Evolutionary conservation across 176 grass and related monocot genomes (phyloP).

Genomic region (Oropetium thomaeum): DNA sequence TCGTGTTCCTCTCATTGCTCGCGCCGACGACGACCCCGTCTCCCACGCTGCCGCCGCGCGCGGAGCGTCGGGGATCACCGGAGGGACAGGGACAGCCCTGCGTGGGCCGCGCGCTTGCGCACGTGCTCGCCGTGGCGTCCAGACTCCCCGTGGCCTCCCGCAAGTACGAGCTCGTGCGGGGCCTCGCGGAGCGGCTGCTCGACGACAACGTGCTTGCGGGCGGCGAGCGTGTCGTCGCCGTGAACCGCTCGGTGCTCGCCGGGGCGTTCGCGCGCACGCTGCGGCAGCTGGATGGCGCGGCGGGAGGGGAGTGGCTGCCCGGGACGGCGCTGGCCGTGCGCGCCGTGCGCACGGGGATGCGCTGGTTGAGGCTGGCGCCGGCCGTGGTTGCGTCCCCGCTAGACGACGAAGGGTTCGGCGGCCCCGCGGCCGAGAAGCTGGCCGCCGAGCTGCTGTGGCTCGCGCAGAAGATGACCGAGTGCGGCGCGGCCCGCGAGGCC

Average conservation of each 20-base stretch:
- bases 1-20: conserved; percentile 45
- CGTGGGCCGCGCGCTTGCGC: conserved; percentile 61
- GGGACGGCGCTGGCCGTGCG: conserved; percentile 37
- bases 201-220: conserved; percentile 49
- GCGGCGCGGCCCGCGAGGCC: conserved; percentile 46
- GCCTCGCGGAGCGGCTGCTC: conserved; percentile 74
- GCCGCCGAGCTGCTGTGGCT: conserved; percentile 81
- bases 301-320: conserved; percentile 19
- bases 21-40: neutral
- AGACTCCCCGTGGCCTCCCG: conserved; percentile 73
- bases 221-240: conserved; percentile 7
- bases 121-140: conserved; percentile 59
- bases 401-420: conserved; percentile 41
- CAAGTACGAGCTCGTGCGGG: conserved; percentile 71
- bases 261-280: conserved; percentile 57
- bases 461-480: conserved; percentile 71
- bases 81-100: conserved; percentile 14
- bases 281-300: conserved; percentile 48
- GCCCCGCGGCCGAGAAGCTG: conserved; percentile 56
- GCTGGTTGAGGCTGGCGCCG: conserved; percentile 43
- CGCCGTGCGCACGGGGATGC: conserved; percentile 43
- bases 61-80: conserved; percentile 1
- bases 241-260: conserved; percentile 47
- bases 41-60: neutral
- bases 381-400: neutral